Percentiles rank a stretch among this genome's conserved stretches.
phyloP scores from a whole-genome alignment of 2,329 filamentous ascomycete genomes.

The Fusarium euwallaceae region DNA sequence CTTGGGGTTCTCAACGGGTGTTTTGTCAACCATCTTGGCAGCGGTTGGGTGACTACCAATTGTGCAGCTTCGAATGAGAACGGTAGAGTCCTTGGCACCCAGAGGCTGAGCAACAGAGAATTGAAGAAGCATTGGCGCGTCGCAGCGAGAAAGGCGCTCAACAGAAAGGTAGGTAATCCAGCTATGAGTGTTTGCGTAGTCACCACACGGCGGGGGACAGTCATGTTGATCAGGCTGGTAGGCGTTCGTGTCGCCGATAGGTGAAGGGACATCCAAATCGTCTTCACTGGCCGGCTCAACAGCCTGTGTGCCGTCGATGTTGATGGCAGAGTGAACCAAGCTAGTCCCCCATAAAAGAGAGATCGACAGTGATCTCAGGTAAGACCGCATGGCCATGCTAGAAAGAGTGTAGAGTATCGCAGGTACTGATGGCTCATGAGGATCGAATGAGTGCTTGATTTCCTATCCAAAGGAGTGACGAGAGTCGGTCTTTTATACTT shows the following conservation, averaged over 20 bases:
- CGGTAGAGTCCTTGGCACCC: neutral
- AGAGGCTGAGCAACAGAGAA: slow-evolving; percentile 1
- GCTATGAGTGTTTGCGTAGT: slow-evolving; percentile 39
- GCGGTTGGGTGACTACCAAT: neutral
- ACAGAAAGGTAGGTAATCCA: slow-evolving; percentile 41
- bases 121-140: slow-evolving; percentile 9
- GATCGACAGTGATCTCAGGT: neutral
- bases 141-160: slow-evolving; percentile 34
- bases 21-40: neutral
- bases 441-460: too few relatives aligned
- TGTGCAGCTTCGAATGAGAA: slow-evolving; percentile 2
- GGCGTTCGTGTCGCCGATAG: slow-evolving; percentile 31
- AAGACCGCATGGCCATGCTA: neutral
- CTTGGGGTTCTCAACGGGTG: slow-evolving; percentile 1
- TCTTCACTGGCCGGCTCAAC: slow-evolving; percentile 2
- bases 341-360: neutral
- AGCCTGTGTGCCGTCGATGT: slow-evolving; percentile 2
- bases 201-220: slow-evolving; percentile 32
- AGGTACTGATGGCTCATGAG: too few relatives aligned
- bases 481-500: too few relatives aligned
- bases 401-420: too few relatives aligned
- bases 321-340: neutral
- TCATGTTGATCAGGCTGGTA: slow-evolving; percentile 41
- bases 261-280: slow-evolving; percentile 26
- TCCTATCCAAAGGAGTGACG: too few relatives aligned